Base-by-base conservation (phyloP, 1,139 yeast genomes). In the Hemisphaericaspora lyxosophila region DNA sequence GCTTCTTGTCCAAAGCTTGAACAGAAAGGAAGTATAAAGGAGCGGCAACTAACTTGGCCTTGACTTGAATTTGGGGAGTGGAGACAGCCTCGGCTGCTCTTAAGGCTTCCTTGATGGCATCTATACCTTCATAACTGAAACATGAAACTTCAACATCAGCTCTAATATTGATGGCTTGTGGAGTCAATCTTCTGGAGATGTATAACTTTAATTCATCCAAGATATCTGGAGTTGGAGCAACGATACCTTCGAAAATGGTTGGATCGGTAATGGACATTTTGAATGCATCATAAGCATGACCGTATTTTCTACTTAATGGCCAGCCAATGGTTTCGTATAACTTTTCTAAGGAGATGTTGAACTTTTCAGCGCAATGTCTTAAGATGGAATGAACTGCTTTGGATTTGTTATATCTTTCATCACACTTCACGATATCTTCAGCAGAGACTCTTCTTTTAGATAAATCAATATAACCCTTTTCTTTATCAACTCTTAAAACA, bases 391-490 rank as follows among this genome's bases (percentile, higher is more conserved):
- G 97, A 38, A 94, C 97, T 26, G 97, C 95, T 70, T 92, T 92
- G 48, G 96, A 85, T 70, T 90, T 92, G 70, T 88, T 92, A 70
- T 87, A 92, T 67, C 95, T 83, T 70, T 92, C 99, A 68, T 92
- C 98, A 75, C 98, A 94, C 67, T 88, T 89, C 56, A 85, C 82
- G 50, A 94, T 92, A 64, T 94, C 99, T 70, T 94, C 98, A 28
- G 97, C 83, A n/a, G 95, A 85, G 39, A 92, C 99, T 65, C 96
- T 83, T 78, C 97, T 90, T 67, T 92, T 92, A 44, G 97, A 90
- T 60, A 92, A 76, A 70, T 92, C 99, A 62, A 92, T 92, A 68
- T 92, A 92, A 36, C 97, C 99, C 67, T 92, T 92, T 65, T 94
- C 98, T 67, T 89, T 90, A 69, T 92, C 99, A 46, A 92, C 98